Base-by-base conservation (phyloP, 2,329 filamentous ascomycete species). In the Truncatella angustata region DNA sequence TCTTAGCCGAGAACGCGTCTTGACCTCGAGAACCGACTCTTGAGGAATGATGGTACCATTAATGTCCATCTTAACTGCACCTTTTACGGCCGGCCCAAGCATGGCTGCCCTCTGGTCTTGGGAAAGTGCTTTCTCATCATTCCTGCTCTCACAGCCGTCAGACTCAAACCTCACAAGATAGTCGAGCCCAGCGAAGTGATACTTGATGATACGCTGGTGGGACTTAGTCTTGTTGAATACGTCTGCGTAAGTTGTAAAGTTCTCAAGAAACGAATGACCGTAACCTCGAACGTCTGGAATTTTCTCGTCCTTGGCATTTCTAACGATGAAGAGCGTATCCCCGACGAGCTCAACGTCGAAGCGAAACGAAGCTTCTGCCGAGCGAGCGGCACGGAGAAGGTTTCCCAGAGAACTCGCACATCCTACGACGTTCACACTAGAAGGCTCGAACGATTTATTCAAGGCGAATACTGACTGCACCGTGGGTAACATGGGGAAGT, bases 161-260 rank as follows among this genome's bases (percentile, higher is more conserved):
- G 60, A 61, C 32, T 63, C 60, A 26, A 59, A 64, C 16, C 60
- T 59, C 28, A 64, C 59, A 9, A 63, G 55, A 35, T 56, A 63
- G 18, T 53, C 58, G 44, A 62, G 43, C 12, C 53, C 57, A 7
- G 47, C 51, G 24, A 63, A 61, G 20, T 56, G 37, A 46, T 64
- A 64, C 20, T 56, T 58, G 14, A 63, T 43, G 35, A 64, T 51
- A 12, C 60, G 58, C 23, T 63, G 62, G 21, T 64, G 62, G 10
- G 60, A 63, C 32, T 61, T 55, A 10, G 50, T 58, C 23, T 36
- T 51, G 5, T 45, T 32, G 11, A 51, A 14, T 7, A 50, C 43
- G 3, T 35, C 11, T 24, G 51, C 50, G 16, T 55, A 36, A 16
- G 61, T 55, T 16, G 60, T 61, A 43, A 63, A 64, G 2, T 43